Evolutionary conservation across 495 filamentous ascomycete genomes (phyloP), one percentile per base, ranked within the genome.

Genomic region (Mytilinidion resinicola): DNA sequence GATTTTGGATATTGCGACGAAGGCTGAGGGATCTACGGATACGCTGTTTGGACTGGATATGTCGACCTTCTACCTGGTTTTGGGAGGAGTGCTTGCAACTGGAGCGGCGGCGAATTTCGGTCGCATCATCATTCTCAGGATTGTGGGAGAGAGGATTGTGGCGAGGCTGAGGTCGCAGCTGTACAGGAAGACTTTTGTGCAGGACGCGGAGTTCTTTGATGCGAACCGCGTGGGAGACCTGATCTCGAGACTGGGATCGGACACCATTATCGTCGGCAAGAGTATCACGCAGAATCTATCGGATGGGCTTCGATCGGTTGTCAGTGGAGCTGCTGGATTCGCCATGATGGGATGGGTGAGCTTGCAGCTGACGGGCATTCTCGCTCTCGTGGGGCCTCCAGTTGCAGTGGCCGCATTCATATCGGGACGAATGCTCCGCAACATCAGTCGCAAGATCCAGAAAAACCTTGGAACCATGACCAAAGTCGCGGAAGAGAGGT

Each of bases 181-280:
- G 19, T 98, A 93, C 76, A 81, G 89, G 52, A 82, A 86, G 65
- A 97, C 93, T 0, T 93, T 95, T 59, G 76, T 90, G 19, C 93
- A 98, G 67, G 90, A 98, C 71, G 95, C 95, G 56, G 93, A 98
- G 68, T 98, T 98, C 77, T 98, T 97, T 69, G 93, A 98, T 69
- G 93, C 93, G 38, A 98, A 98, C 74, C 81, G 95, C 17, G 90
- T 96, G 38, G 93, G 93, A 62, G 93, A 98, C 69, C 74, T 98
- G 63, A 96, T 97, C 65, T 96, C 92, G 48, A 84, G 93, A 12
- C 84, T 98, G 19, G 89, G 91, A 65, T 96, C 91, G 9, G 93
- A 98, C 69, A 96, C 93, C 1, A 87, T 97, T 62, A 91, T 98
- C 62, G 92, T 97, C 35, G 93, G 91, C 62, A 98, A 98, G 75